A percentile compares a stretch with the other conserved stretches of the same genome.
These are phyloP conservation scores for Apiospora aurea DNA, from an alignment of 2,329 filamentous ascomycete species.

Conservation along the genomic window DNA sequence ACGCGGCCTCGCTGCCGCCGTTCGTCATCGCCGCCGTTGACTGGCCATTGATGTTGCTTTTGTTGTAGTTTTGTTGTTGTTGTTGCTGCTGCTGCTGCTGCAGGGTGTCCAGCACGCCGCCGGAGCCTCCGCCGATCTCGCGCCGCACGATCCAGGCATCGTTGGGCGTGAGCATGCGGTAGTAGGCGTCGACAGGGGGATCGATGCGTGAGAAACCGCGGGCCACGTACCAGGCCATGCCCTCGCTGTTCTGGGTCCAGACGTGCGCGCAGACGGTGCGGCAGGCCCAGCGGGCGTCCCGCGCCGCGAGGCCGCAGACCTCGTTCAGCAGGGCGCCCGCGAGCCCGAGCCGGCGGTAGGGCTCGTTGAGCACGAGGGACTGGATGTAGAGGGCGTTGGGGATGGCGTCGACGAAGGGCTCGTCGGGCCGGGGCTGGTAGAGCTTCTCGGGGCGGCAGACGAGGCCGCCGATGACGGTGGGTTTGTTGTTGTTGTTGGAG, in stretches of 20 bases:
- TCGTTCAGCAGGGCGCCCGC: slow-evolving; percentile 63
- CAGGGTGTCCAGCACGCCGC: background rate
- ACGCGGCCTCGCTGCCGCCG: background rate
- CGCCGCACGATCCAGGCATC: slow-evolving; percentile 67
- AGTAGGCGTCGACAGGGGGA: slow-evolving; percentile 61
- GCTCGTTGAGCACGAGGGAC: slow-evolving; percentile 67
- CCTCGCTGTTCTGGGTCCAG: slow-evolving; percentile 72
- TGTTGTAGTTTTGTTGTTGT: slow-evolving; percentile 11
- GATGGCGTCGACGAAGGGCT: slow-evolving; percentile 35
- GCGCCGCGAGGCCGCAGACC: slow-evolving; percentile 52
- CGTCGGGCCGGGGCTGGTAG: slow-evolving; percentile 27
- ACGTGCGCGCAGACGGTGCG: slow-evolving; percentile 68
- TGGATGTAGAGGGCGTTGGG: slow-evolving; percentile 67
- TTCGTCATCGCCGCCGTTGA: background rate
- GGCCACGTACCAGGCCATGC: slow-evolving; percentile 66
- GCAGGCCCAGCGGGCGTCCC: slow-evolving; percentile 43
- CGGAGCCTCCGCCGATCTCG: slow-evolving; percentile 41
- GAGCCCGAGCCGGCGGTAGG: slow-evolving; percentile 67
- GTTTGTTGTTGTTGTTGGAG: slow-evolving; percentile 52
- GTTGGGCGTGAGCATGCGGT: slow-evolving; percentile 66
- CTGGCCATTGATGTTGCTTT: slow-evolving; percentile 23
- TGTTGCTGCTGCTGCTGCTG: slow-evolving; percentile 23
- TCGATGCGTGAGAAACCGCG: slow-evolving; percentile 62
- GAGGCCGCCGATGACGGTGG: slow-evolving; percentile 62
- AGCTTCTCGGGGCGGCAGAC: slow-evolving; percentile 68